Evolutionary conservation across 805 yeast species (phyloP).

Genomic region (Aciculoconidium aculeatum): DNA sequence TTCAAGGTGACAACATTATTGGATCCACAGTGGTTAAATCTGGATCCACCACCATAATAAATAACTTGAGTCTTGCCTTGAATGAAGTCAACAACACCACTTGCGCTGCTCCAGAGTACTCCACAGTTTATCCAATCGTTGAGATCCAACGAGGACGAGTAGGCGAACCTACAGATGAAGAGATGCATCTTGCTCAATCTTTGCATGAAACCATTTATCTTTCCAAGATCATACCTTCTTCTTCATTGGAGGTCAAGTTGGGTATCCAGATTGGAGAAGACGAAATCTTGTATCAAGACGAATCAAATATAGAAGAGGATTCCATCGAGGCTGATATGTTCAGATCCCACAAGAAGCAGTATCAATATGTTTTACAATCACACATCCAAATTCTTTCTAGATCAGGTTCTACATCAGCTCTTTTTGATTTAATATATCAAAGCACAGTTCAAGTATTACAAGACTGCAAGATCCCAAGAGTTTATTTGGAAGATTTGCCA

Average conservation of each 20-base stretch:
- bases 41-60: slow-evolving; percentile 69
- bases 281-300: slow-evolving; percentile 19
- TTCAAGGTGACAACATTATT: slow-evolving; percentile 27
- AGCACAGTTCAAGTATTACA: slow-evolving; percentile 59
- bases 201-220: slow-evolving; percentile 56
- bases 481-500: slow-evolving; percentile 44
- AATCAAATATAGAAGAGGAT: neutral
- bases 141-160: slow-evolving; percentile 68
- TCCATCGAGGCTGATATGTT: slow-evolving; percentile 7
- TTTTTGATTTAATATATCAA: slow-evolving; percentile 70
- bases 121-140: slow-evolving; percentile 62
- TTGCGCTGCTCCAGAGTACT: slow-evolving; percentile 18
- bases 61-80: slow-evolving; percentile 65
- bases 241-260: slow-evolving; percentile 14
- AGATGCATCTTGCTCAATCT: slow-evolving; percentile 65
- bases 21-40: slow-evolving; percentile 67
- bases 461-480: slow-evolving; percentile 57
- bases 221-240: slow-evolving; percentile 45
- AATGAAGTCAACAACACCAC: slow-evolving; percentile 38
- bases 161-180: slow-evolving; percentile 85
- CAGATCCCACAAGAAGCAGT: slow-evolving; percentile 14
- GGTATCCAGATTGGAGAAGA: slow-evolving; percentile 14
- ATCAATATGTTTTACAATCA: slow-evolving; percentile 44
- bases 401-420: slow-evolving; percentile 54
- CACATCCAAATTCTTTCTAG: slow-evolving; percentile 73